These are phyloP conservation scores for Sporothrix dimorphospora DNA, from an alignment of 2,329 filamentous ascomycete genomes.

Conservation along the genomic window DNA sequence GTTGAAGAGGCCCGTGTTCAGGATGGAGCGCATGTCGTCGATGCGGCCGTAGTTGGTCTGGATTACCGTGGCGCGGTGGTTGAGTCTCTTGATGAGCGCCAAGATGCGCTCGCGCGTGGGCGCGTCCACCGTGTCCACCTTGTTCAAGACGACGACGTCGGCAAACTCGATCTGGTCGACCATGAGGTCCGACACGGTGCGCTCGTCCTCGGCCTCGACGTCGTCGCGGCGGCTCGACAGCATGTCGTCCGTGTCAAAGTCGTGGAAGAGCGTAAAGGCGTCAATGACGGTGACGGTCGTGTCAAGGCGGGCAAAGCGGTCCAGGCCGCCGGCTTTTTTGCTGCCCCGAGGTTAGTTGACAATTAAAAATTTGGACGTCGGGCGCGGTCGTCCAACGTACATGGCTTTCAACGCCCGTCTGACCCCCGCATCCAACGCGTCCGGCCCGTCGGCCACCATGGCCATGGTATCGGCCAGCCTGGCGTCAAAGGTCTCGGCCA, in stretches of 20 bases:
- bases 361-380: no score
- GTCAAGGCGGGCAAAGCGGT: slow-evolving; percentile 67
- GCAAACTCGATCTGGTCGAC: slow-evolving; percentile 79
- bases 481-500: slow-evolving; percentile 71
- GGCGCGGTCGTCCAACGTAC: no score
- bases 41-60: slow-evolving; percentile 63
- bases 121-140: slow-evolving; percentile 60
- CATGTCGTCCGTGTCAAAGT: slow-evolving; percentile 72
- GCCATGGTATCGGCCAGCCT: slow-evolving; percentile 55
- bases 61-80: slow-evolving; percentile 67
- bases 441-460: slow-evolving; percentile 40
- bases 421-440: slow-evolving; percentile 33
- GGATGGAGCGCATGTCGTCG: slow-evolving; percentile 60
- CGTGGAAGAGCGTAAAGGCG: slow-evolving; percentile 71
- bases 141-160: slow-evolving; percentile 73
- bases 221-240: slow-evolving; percentile 66
- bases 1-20: slow-evolving; percentile 68
- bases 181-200: slow-evolving; percentile 75
- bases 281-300: slow-evolving; percentile 75
- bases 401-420: slow-evolving; percentile 40
- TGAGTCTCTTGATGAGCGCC: slow-evolving; percentile 62
- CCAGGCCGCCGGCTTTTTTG: slow-evolving; percentile 60
- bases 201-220: slow-evolving; percentile 67
- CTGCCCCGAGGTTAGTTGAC: background rate
- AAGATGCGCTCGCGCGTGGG: slow-evolving; percentile 51